A percentile compares a stretch with the other conserved stretches of the same genome.
Evolutionary conservation across 371 early-diverging fungal genomes (phyloP).

Genomic region (Mortierella sp.): DNA sequence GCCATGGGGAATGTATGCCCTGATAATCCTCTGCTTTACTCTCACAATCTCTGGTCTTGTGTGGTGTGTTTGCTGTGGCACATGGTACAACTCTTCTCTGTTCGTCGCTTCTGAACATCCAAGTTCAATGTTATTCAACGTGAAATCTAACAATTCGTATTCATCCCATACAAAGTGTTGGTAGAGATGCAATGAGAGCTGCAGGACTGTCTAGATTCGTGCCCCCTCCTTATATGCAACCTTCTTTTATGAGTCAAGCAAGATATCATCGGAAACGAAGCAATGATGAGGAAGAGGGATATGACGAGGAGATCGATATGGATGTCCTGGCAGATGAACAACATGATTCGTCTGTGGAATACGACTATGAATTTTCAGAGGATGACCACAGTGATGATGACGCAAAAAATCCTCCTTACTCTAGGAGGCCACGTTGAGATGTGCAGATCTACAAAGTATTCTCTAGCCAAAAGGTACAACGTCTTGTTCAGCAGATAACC

Average conservation of each 20-base stretch:
- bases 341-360: constrained; percentile 54
- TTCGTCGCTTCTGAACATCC: background rate
- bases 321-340: constrained; percentile 45
- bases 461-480: too few species aligned
- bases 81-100: constrained; percentile 31
- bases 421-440: constrained; percentile 28
- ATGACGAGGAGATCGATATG: constrained; percentile 48
- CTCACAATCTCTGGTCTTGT: constrained; percentile 42
- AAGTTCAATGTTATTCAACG: background rate
- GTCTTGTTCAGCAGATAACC: too few species aligned
- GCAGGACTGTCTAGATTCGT: constrained; percentile 43
- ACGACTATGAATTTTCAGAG: constrained; percentile 52
- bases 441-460: background rate
- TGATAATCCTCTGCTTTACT: constrained; percentile 39
- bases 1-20: constrained; percentile 46
- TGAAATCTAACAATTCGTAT: too few species aligned
- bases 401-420: constrained; percentile 4
- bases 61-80: constrained; percentile 56
- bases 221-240: constrained; percentile 54
- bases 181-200: constrained; percentile 45
- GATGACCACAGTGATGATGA: constrained; percentile 43
- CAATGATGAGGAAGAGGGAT: constrained; percentile 34
- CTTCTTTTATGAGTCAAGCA: constrained; percentile 42
- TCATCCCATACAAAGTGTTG: constrained; percentile 24
- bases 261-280: constrained; percentile 35